Evolutionary conservation across 1,284 basidiomycete species (phyloP).

Genomic region (Cutaneotrichosporon cavernicola): DNA sequence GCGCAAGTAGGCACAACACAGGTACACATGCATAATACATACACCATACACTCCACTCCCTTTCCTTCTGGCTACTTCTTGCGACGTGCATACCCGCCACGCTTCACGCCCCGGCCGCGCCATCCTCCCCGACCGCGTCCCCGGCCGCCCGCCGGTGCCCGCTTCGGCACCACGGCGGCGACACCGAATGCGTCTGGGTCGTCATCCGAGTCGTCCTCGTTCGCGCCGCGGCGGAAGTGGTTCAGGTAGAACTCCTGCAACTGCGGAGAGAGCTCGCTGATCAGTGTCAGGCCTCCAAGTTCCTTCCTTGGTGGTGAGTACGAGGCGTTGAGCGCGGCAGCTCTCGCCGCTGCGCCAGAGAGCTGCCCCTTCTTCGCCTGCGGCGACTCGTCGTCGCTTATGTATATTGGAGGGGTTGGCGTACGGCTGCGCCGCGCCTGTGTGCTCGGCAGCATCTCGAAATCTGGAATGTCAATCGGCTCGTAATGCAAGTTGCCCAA

Average conservation of each 20-base stretch:
- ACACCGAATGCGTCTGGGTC: slow-evolving; percentile 12
- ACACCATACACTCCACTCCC: not conserved
- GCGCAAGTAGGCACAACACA: not conserved
- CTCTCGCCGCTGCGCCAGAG: not conserved
- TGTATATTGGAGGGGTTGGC: not conserved
- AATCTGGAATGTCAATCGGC: slow-evolving; percentile 18
- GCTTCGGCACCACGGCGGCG: slow-evolving; percentile 10
- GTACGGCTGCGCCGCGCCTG: slow-evolving; percentile 5
- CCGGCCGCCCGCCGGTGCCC: slow-evolving; percentile 3
- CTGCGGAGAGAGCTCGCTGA: slow-evolving; percentile 26
- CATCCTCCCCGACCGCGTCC: slow-evolving; percentile 4
- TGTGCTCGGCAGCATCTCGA: slow-evolving; percentile 14
- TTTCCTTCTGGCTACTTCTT: not conserved
- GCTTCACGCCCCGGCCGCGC: not conserved
- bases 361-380: not conserved
- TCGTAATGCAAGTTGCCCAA: slow-evolving; percentile 4
- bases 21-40: slow-evolving; percentile 6
- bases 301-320: not conserved
- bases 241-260: slow-evolving; percentile 37
- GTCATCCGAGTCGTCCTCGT: slow-evolving; percentile 13
- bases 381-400: slow-evolving; percentile 5
- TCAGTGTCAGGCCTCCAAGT: slow-evolving; percentile 22
- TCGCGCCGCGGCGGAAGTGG: slow-evolving; percentile 43
- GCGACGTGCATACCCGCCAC: not conserved
- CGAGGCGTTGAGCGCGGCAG: not conserved